Evolutionary conservation across 306 rosid genomes (phyloP).

Genomic region (Corylus americana): DNA sequence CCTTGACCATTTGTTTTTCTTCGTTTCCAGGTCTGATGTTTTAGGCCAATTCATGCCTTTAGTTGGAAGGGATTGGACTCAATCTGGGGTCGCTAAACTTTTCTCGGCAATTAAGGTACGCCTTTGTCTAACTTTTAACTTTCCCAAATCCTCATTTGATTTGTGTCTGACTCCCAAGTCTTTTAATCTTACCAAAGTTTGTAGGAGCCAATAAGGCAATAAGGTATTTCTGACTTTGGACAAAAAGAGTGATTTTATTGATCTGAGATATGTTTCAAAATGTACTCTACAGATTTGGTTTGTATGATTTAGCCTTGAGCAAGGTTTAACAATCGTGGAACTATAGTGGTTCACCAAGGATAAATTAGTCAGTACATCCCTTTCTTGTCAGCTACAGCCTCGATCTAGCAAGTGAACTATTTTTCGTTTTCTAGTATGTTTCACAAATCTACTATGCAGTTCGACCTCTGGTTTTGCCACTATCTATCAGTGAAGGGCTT

Average conservation of each 20-base stretch:
- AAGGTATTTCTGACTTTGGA: not conserved
- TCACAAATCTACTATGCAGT: not conserved
- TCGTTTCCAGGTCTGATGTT: constrained; percentile 82
- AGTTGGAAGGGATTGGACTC: constrained; percentile 97
- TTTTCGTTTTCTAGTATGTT: not conserved
- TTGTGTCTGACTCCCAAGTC: not conserved
- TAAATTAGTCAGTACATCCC: not conserved
- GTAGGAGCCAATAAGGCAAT: not conserved
- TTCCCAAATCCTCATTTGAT: constrained; percentile 11
- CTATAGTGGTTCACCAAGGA: not conserved
- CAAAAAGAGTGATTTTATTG: not conserved
- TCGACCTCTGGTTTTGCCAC: not conserved
- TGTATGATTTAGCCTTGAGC: not conserved
- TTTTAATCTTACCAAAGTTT: not conserved
- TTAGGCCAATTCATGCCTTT: constrained; percentile 99
- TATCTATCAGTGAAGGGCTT: not conserved
- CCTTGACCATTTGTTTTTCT: constrained; percentile 7
- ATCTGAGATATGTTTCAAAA: not conserved
- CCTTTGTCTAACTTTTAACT: not conserved
- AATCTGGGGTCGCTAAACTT: constrained; percentile 94
- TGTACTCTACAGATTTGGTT: not conserved
- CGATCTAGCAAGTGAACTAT: not conserved
- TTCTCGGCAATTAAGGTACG: constrained; percentile 88
- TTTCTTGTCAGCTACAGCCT: not conserved
- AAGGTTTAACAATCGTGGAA: not conserved